phyloP scores from a whole-genome alignment of 1,284 basidiomycete genomes.

The Pseudomicrostroma phylloplanum region DNA sequence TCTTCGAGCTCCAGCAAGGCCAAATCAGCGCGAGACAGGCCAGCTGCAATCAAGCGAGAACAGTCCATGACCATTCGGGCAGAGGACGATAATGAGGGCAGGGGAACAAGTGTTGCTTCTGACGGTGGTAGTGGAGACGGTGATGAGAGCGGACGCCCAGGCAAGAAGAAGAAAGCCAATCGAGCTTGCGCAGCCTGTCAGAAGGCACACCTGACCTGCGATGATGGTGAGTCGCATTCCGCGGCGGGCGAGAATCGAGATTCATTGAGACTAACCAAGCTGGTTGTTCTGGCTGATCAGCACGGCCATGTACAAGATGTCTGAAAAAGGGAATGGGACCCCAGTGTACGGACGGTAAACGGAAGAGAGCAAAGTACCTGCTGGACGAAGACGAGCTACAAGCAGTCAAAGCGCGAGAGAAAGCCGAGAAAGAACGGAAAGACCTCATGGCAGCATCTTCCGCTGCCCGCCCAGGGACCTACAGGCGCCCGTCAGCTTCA shows the following conservation, averaged over 20 bases:
- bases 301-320: slow-evolving; percentile 88
- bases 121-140: neutral
- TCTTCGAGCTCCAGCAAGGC: no score
- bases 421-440: slow-evolving; percentile 30
- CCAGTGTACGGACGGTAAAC: slow-evolving; percentile 83
- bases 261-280: neutral
- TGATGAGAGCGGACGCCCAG: neutral
- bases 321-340: slow-evolving; percentile 84
- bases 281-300: slow-evolving; percentile 52
- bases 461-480: neutral
- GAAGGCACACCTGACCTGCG: slow-evolving; percentile 87
- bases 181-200: slow-evolving; percentile 92
- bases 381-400: slow-evolving; percentile 45
- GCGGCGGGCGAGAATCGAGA: neutral
- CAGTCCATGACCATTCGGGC: no score
- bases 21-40: no score
- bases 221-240: slow-evolving; percentile 65
- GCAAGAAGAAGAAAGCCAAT: slow-evolving; percentile 68
- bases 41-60: no score
- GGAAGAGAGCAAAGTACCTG: slow-evolving; percentile 94
- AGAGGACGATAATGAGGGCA: no score
- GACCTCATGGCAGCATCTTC: slow-evolving; percentile 12
- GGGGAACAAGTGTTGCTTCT: neutral
- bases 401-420: slow-evolving; percentile 7
- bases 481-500: neutral